Evolutionary conservation across 1,284 basidiomycete species (phyloP), one percentile per base, ranked within the genome.

Genomic region (Pseudozyma sp.): DNA sequence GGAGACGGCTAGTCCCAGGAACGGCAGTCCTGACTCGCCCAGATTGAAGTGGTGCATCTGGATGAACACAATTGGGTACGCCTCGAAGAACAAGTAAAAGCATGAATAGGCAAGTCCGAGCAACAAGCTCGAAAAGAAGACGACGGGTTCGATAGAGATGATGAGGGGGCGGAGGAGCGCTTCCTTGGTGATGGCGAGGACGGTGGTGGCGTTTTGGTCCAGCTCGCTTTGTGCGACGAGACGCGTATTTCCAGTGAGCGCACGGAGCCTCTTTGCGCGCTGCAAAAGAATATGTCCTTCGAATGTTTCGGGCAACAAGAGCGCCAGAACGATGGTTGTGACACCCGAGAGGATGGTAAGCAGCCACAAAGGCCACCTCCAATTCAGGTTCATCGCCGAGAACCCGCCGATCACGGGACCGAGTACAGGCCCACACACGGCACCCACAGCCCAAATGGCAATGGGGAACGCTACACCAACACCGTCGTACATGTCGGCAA

Each of bases 261-360:
- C 75, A 19, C 81, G 60, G 7, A 84, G 68, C n/a, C 71, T 64
- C 54, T 78, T 79, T 2, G 84, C 84, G 13, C 81, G 73, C 19
- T 63, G 56, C 5, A 72, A 55, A 17, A 85, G 73, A 40, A 85
- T 75, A 56, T 78, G 78, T 34, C 81, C 75, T 19, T 81, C 82
- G 30, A 79, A 77, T 2, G 82, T 84, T 57, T 85, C 84, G 35
- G 78, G 78, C 37, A 84, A 70, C 35, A 84, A 68, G 57, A 84
- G 48, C 35, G 78, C 44, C 37, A 81, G 75, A 31, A 71, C 51
- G 29, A 83, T 17, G 35, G 83, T 76, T 17, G 82, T 74, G 13
- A 52, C 62, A 19, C 75, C 77, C n/a, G 77, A 63, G 10, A 73
- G 45, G 49, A 80, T 79, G 49, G 76, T 57, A 50, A 80, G 77